Base-by-base conservation (phyloP, 148 eudicot species). In the Rhododendron simsii region DNA sequence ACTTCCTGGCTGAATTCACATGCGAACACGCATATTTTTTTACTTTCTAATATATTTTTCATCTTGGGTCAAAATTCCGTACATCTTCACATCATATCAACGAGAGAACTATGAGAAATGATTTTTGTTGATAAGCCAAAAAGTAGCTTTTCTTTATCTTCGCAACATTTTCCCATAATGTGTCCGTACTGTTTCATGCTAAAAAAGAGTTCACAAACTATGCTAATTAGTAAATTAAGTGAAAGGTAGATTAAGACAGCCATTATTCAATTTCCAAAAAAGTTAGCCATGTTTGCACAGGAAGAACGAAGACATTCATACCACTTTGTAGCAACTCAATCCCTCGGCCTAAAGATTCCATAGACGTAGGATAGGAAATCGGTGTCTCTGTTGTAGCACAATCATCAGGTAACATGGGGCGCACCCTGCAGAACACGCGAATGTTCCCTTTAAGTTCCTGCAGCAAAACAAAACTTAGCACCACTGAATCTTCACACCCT, bases 371-470 rank as follows among this genome's bases (percentile, higher is more conserved):
- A 80, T 91, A 95, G 51, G 95, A 86, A 87, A 95, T 91, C 2
- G 90, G 67, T 11, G 84, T 81, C 35, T 93, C 95, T 21, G 90
- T 78, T 55, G 85, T 88, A 84, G 91, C 89, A 74, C 91, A 91
- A 88, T 94, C 98, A 84, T 93, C 95, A 12, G 95, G 96, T 81
- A 93, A 87, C 85, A 93, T 35, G 41, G 98, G 98, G 50, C 98
- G 91, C 33, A 92, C 98, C 90, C 98, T 89, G 41, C 96, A 95
- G 84, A 95, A 95, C 12, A 95, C 98, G n/a, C 98, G 94, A 48
- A 95, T 95, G 83, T 95, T 95, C 13, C 98, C 98, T 88, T 94
- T 94, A 63, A 95, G 78, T 87, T 95, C 98, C 96, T 95, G 91
- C 86, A 92, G 26, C 23, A 74, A 47, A 80, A 87, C 21, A 76